A percentile compares a stretch with the other conserved stretches of the same genome.
These are phyloP conservation scores for Botrytis galanthina DNA, from an alignment of 2,329 filamentous ascomycete species.

Conservation along the genomic window DNA sequence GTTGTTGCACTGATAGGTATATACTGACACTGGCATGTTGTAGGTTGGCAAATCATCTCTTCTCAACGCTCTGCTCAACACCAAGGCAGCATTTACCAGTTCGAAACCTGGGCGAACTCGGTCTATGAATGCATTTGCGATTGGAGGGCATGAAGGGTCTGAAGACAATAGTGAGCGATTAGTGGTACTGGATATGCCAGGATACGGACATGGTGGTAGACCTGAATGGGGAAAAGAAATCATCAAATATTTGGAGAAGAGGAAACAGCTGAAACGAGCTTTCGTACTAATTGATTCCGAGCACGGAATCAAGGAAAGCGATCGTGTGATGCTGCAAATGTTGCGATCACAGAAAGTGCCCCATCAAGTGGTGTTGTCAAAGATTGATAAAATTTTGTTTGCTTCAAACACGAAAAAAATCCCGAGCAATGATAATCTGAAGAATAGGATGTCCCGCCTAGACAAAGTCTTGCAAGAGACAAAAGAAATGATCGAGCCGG, in stretches of 20 bases:
- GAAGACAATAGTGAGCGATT: slow-evolving; percentile 40
- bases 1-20: background rate
- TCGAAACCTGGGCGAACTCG: slow-evolving; percentile 60
- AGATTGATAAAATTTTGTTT: slow-evolving; percentile 57
- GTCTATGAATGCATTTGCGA: slow-evolving; percentile 64
- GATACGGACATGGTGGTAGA: slow-evolving; percentile 63
- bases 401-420: slow-evolving; percentile 32
- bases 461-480: slow-evolving; percentile 42
- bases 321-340: slow-evolving; percentile 55
- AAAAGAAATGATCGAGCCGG: slow-evolving; percentile 44
- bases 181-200: slow-evolving; percentile 68
- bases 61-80: slow-evolving; percentile 60
- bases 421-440: slow-evolving; percentile 37
- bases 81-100: slow-evolving; percentile 53
- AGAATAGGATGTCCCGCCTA: slow-evolving; percentile 41
- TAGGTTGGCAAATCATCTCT: slow-evolving; percentile 62
- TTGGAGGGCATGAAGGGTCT: slow-evolving; percentile 43
- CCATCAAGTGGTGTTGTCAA: slow-evolving; percentile 65
- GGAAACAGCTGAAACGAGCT: slow-evolving; percentile 57
- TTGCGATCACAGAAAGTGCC: slow-evolving; percentile 56
- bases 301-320: slow-evolving; percentile 62
- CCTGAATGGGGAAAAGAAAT: slow-evolving; percentile 65
- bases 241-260: slow-evolving; percentile 62
- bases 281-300: slow-evolving; percentile 64
- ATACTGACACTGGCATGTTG: background rate